A percentile compares a stretch with the other conserved stretches of the same genome.
Evolutionary conservation across 2,329 filamentous ascomycete species (phyloP).

Genomic region (Cercospora beticola): DNA sequence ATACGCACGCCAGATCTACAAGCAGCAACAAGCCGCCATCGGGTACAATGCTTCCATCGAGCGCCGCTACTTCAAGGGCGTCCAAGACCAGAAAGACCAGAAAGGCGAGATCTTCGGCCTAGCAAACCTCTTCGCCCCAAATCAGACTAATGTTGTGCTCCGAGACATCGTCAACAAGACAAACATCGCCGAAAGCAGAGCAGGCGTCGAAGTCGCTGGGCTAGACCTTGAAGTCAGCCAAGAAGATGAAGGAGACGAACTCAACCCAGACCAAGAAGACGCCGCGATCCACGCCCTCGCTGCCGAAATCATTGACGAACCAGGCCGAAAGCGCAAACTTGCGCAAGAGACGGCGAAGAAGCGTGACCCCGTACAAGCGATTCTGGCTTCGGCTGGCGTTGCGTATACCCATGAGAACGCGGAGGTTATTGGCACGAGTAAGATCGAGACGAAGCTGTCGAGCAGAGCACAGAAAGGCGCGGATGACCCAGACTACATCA

Average conservation of each 20-base stretch:
- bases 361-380: constrained; percentile 79
- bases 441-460: constrained; percentile 82
- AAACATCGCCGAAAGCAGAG: constrained; percentile 89
- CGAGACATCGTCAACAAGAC: constrained; percentile 98
- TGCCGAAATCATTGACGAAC: constrained; percentile 52
- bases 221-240: constrained; percentile 70
- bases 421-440: constrained; percentile 89
- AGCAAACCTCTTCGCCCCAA: constrained; percentile 79
- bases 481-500: constrained; percentile 52
- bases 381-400: constrained; percentile 82
- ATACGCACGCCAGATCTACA: constrained; percentile 96
- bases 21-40: constrained; percentile 98
- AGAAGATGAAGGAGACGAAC: constrained; percentile 46
- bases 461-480: constrained; percentile 67
- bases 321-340: constrained; percentile 38
- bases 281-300: constrained; percentile 73
- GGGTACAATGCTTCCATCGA: constrained; percentile 91
- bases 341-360: constrained; percentile 41
- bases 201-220: constrained; percentile 76
- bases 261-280: constrained; percentile 52
- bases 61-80: constrained; percentile 90
- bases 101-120: constrained; percentile 95
- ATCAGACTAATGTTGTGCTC: constrained; percentile 74
- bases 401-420: constrained; percentile 96
- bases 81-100: constrained; percentile 77